phyloP scores from a whole-genome alignment of 495 filamentous ascomycete species.

The Hyaloscypha finlandica region DNA sequence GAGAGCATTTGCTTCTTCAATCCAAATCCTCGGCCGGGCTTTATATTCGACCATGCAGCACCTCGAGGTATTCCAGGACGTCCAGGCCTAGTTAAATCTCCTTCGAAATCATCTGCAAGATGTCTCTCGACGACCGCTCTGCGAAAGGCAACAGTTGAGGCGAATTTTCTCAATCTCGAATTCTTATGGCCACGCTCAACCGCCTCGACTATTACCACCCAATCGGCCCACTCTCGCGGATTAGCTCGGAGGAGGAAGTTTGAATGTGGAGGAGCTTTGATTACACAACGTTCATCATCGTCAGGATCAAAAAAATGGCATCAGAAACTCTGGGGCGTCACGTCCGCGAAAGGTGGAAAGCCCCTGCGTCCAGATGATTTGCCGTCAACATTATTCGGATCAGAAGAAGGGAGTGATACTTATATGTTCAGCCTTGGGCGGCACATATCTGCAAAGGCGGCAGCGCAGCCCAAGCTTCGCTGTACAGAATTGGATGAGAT shows the following conservation, averaged over 20 bases:
- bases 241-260: slow-evolving; percentile 13
- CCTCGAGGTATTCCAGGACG: slow-evolving; percentile 19
- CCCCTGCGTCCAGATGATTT: slow-evolving; percentile 53
- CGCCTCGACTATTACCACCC: slow-evolving; percentile 19
- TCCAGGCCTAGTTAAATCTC: background rate
- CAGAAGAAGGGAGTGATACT: slow-evolving; percentile 49
- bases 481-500: slow-evolving; percentile 95
- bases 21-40: slow-evolving; percentile 41
- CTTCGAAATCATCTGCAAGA: slow-evolving; percentile 20
- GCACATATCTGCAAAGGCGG: slow-evolving; percentile 66
- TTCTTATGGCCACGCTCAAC: slow-evolving; percentile 41
- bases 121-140: slow-evolving; percentile 21
- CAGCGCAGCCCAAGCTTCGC: slow-evolving; percentile 77
- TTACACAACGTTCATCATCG: slow-evolving; percentile 41
- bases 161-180: slow-evolving; percentile 46
- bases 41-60: slow-evolving; percentile 30
- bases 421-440: slow-evolving; percentile 62
- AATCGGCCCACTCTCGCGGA: slow-evolving; percentile 15
- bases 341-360: slow-evolving; percentile 32
- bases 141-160: slow-evolving; percentile 38
- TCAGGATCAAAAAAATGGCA: slow-evolving; percentile 52
- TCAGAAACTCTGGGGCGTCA: slow-evolving; percentile 55
- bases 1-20: slow-evolving; percentile 53
- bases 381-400: slow-evolving; percentile 45
- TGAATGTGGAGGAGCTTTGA: slow-evolving; percentile 14